phyloP scores from a whole-genome alignment of 2,329 filamentous ascomycete species.

The Coccinonectria pachysandricola region DNA sequence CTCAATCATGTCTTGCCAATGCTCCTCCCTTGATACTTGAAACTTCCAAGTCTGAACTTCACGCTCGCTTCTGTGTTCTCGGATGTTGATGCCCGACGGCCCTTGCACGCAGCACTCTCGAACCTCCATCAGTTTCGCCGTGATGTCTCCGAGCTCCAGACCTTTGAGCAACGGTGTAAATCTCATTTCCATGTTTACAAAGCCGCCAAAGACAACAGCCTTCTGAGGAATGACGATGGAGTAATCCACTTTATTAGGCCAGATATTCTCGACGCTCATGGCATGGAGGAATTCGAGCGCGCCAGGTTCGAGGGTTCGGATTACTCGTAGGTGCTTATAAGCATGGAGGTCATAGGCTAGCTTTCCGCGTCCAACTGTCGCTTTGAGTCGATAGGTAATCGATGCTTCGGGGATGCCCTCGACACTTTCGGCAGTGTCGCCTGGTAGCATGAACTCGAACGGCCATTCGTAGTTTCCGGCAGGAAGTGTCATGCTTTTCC shows the following conservation, averaged over 20 bases:
- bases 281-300: slow-evolving; percentile 73
- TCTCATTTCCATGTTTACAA: slow-evolving; percentile 72
- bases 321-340: slow-evolving; percentile 67
- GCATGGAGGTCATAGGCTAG: slow-evolving; percentile 78
- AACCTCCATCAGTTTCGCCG: slow-evolving; percentile 68
- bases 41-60: slow-evolving; percentile 52
- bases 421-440: slow-evolving; percentile 71
- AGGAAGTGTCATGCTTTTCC: slow-evolving; percentile 48
- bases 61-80: slow-evolving; percentile 52
- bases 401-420: slow-evolving; percentile 81
- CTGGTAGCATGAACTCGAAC: slow-evolving; percentile 65
- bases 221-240: slow-evolving; percentile 89
- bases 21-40: slow-evolving; percentile 43
- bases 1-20: slow-evolving; percentile 60
- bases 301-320: slow-evolving; percentile 65
- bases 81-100: slow-evolving; percentile 34
- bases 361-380: slow-evolving; percentile 77
- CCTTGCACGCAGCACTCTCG: slow-evolving; percentile 54
- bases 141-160: slow-evolving; percentile 72
- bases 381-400: slow-evolving; percentile 85
- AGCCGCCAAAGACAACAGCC: slow-evolving; percentile 87
- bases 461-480: slow-evolving; percentile 78
- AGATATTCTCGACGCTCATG: slow-evolving; percentile 94
- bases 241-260: slow-evolving; percentile 96
- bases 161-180: slow-evolving; percentile 85